Conservation (phyloP, 2,329 filamentous ascomycete genomes). For the Iodosphaeria phyllophila region DNA sequence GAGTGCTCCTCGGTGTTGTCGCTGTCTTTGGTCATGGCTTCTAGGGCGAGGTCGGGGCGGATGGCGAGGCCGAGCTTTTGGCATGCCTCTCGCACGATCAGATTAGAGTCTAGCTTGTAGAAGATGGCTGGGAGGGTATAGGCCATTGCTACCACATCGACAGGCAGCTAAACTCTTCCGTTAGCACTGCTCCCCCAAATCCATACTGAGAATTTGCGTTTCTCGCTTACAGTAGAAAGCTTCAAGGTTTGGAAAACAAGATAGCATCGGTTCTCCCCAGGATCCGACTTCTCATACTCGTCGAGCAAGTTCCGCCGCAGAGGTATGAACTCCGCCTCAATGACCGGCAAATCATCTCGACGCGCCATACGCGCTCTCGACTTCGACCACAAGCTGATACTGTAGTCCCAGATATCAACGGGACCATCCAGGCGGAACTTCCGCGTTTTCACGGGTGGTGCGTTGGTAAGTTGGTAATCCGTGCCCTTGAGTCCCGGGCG, state of each 20-base stretch:
- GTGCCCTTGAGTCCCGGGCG: constrained; percentile 39
- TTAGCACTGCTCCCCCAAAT: neutral
- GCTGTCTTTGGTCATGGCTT: constrained; percentile 84
- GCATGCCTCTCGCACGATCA: constrained; percentile 66
- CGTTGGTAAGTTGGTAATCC: constrained; percentile 43
- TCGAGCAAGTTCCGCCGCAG: constrained; percentile 75
- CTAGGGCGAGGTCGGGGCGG: constrained; percentile 52
- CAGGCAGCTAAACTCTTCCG: constrained; percentile 38
- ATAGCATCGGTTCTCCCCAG: constrained; percentile 33
- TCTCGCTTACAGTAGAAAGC: constrained; percentile 50
- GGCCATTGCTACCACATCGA: constrained; percentile 50
- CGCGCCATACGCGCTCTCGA: constrained; percentile 32
- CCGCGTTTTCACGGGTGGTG: constrained; percentile 24
- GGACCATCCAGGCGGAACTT: constrained; percentile 17
- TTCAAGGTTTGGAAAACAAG: constrained; percentile 60
- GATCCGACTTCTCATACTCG: constrained; percentile 34
- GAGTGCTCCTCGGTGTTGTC: constrained; percentile 63
- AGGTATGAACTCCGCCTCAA: constrained; percentile 54
- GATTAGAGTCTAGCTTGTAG: constrained; percentile 60
- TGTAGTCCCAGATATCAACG: constrained; percentile 65
- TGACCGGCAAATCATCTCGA: constrained; percentile 58
- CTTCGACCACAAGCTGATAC: constrained; percentile 54
- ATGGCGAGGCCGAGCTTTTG: constrained; percentile 44
- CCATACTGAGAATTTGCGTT: constrained; percentile 6
- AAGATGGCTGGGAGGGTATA: constrained; percentile 71